Base-by-base conservation (phyloP, 345 rosid genomes). In the Durio zibethinus region DNA sequence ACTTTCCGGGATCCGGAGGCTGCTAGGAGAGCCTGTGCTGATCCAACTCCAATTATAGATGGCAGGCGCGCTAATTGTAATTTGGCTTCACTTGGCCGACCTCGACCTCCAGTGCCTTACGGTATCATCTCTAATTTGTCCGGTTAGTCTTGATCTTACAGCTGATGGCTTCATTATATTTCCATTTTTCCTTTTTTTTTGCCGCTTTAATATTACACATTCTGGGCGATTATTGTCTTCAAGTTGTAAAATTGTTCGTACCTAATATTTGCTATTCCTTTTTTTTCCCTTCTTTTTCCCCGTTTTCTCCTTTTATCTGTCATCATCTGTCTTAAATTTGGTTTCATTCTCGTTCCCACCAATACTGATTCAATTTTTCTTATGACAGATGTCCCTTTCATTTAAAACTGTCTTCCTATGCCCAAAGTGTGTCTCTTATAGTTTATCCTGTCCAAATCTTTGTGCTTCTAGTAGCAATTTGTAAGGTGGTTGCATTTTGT, bases 11-110 rank as follows among this genome's bases (percentile, higher is more conserved):
- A 96, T 75, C 94, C 97, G 21, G 99, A 96, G 80, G 89, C 97
- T 77, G 99, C 99, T 67, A 86, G 90, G 89, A 90, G 93, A 82
- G 99, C 99, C 62, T 96, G 99, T 80, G 92, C 73, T 45, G 95
- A 96, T 80, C 94, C 95, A 54, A 80, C 87, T 62, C 99, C 98
- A 1, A 54, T 93, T 38, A 96, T 96, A 73, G 98, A 96, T 85
- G 99, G 99, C 48, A 85, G 99, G 77, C 90, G 95, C 12, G 97
- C 99, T 0, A 96, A 96, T 76, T 96, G 99, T 81, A 96, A 96
- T 90, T 85, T 96, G 74, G 99, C 99, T 77, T 93, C 97, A 0
- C 93, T 92, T 75, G 99, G 99, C 7, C 87, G 98, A 59, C 91
- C 93, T 66, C 89, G 90, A 15, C 89, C 87, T 15, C 89, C 90